These are phyloP conservation scores for Arctium lappa DNA, from an alignment of 129 eudicot species.

Conservation along the genomic window DNA sequence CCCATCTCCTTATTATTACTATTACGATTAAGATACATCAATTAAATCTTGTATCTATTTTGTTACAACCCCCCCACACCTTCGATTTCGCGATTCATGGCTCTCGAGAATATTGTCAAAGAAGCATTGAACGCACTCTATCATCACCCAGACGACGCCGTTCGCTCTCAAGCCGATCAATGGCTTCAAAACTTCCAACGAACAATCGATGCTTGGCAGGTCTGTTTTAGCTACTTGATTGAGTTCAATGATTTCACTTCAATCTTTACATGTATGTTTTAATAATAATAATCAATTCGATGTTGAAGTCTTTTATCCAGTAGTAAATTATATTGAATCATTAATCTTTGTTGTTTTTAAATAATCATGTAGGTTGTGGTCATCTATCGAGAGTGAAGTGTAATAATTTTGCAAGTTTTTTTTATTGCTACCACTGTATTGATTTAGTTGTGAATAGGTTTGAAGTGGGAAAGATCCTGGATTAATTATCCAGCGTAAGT, in stretches of 20 bases:
- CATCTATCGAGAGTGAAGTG: background rate
- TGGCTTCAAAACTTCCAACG: conserved; percentile 99
- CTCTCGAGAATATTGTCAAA: conserved; percentile 89
- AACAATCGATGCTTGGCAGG: conserved; percentile 99
- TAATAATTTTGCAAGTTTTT: background rate
- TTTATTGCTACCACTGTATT: background rate
- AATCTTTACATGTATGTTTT: background rate
- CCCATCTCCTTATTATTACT: conserved; percentile 3
- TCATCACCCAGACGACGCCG: conserved; percentile 93
- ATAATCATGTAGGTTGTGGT: background rate
- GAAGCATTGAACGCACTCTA: conserved; percentile 97
- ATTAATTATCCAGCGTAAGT: background rate
- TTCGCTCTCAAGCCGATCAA: conserved; percentile 96
- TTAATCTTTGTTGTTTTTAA: background rate
- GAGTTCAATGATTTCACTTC: background rate
- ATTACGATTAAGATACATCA: background rate
- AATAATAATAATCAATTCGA: background rate
- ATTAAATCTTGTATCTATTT: conserved; percentile 24
- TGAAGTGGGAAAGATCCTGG: background rate
- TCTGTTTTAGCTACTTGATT: background rate
- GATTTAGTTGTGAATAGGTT: background rate
- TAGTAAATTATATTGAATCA: background rate
- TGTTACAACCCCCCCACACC: background rate
- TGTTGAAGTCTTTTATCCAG: background rate
- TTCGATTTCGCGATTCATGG: conserved; percentile 42